phyloP scores from a whole-genome alignment of 345 rosid species.

The Microthlaspi erraticum region DNA sequence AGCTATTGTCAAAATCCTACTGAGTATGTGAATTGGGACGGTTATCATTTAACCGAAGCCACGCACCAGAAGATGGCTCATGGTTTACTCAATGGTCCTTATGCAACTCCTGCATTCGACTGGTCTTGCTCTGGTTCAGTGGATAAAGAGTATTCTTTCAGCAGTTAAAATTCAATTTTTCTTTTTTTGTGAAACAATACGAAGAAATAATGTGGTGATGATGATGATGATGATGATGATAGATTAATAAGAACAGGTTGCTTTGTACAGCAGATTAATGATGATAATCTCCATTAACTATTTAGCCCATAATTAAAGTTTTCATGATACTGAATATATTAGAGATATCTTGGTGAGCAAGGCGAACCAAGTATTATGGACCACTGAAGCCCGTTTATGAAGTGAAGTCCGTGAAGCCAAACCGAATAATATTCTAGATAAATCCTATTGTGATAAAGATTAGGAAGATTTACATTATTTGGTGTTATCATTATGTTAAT shows the following conservation, averaged over 20 bases:
- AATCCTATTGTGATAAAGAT: too few species aligned
- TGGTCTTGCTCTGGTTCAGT: conserved; percentile 25
- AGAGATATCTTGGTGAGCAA: too few species aligned
- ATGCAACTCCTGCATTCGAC: conserved; percentile 35
- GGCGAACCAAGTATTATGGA: too few species aligned
- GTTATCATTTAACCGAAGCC: conserved; percentile 48
- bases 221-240: not conserved
- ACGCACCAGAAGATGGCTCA: conserved; percentile 32
- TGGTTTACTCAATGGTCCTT: conserved; percentile 36
- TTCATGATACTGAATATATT: too few species aligned
- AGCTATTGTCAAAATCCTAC: conserved; percentile 46
- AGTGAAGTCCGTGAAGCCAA: too few species aligned
- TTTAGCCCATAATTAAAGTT: too few species aligned
- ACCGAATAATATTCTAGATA: too few species aligned
- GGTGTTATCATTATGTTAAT: too few species aligned
- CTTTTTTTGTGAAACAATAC: not conserved
- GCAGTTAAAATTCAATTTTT: not conserved
- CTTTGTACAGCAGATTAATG: too few species aligned
- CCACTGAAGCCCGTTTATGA: too few species aligned
- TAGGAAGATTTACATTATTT: too few species aligned
- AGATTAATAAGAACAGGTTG: not conserved
- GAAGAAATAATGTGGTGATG: not conserved
- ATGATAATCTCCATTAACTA: too few species aligned
- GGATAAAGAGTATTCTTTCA: not conserved
- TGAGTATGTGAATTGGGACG: conserved; percentile 55